Percentiles rank a stretch among this genome's conserved stretches.
Evolutionary conservation across 2,329 filamentous ascomycete species (phyloP).

Genomic region (Penicillium sp.): DNA sequence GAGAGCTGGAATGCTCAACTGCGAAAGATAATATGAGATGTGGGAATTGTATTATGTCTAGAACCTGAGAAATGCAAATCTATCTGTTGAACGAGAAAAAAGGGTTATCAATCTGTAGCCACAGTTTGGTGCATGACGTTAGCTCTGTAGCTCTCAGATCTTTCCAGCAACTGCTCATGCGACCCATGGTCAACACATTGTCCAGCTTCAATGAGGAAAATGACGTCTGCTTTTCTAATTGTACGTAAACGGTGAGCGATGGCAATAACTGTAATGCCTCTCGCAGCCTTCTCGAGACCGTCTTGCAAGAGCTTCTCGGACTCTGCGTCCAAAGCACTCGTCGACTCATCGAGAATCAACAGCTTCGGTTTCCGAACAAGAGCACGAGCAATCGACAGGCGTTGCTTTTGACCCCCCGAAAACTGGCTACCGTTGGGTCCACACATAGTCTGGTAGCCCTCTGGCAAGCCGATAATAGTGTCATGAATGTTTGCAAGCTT

Average conservation of each 20-base stretch:
- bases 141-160: conserved; percentile 45
- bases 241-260: conserved; percentile 49
- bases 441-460: conserved; percentile 60
- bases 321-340: conserved; percentile 62
- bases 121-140: conserved; percentile 46
- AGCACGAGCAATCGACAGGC: conserved; percentile 63
- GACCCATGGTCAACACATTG: conserved; percentile 65
- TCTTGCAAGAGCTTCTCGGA: conserved; percentile 55
- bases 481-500: conserved; percentile 72
- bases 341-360: conserved; percentile 65
- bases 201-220: conserved; percentile 76
- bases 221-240: conserved; percentile 73
- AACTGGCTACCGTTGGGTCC: conserved; percentile 58
- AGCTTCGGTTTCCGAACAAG: conserved; percentile 59
- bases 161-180: conserved; percentile 62
- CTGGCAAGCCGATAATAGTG: conserved; percentile 64
- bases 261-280: conserved; percentile 44
- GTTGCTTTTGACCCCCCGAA: conserved; percentile 62
- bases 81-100: neutral
- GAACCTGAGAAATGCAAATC: neutral
- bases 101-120: conserved; percentile 17
- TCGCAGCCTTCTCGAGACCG: conserved; percentile 38
- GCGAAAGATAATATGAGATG: neutral
- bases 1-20: too few relatives aligned
- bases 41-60: neutral